Base-by-base conservation (phyloP, 768 basidiomycete genomes). In the Leccinum rimulosum region DNA sequence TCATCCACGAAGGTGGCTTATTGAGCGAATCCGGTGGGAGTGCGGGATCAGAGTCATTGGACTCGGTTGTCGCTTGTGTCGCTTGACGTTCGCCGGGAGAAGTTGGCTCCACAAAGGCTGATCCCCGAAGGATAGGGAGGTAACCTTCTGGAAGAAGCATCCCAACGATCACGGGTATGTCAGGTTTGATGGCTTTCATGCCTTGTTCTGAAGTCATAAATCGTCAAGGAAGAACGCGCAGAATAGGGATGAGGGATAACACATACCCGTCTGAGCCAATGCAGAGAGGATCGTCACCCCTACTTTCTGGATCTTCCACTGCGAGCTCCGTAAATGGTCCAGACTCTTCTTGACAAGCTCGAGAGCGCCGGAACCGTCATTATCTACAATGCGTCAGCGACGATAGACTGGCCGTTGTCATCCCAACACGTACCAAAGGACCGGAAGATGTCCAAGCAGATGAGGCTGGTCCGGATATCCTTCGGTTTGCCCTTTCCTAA, bases 211-310 rank as follows among this genome's bases (percentile, higher is more conserved):
- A 31, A 30, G 7, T 50, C 11, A 19, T 9, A n/a, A 50, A 31
- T 11, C n/a, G 50, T 50, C 30, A 30, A 30, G n/a, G 27, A 50
- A 50, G n/a, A 27, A 48, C 3, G 11, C 8, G 12, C 10, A 48
- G 25, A 12, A 25, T 7, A 14, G 28, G 30, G 49, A 27, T 27
- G 25, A 7, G 25, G 1, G 11, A 40, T 31, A 8, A 36, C 17
- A 2, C 57, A 14, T 58, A 70, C 68, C 49, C 0, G 66, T 69
- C 47, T 54, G 64, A 31, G 64, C 60, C 52, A 69, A 50, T 6
- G 68, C 63, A 15, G 60, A 70, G 10, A 69, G 66, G 12, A 70
- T 68, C 7, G 50, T 63, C 47, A 66, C 64, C 3, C 66, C 68
- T 6, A 61, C 68, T 22, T 69, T 69, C 56, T 68, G 68, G 12